Conservation (phyloP, 768 basidiomycete species). For the Sarcodon aspratus region DNA sequence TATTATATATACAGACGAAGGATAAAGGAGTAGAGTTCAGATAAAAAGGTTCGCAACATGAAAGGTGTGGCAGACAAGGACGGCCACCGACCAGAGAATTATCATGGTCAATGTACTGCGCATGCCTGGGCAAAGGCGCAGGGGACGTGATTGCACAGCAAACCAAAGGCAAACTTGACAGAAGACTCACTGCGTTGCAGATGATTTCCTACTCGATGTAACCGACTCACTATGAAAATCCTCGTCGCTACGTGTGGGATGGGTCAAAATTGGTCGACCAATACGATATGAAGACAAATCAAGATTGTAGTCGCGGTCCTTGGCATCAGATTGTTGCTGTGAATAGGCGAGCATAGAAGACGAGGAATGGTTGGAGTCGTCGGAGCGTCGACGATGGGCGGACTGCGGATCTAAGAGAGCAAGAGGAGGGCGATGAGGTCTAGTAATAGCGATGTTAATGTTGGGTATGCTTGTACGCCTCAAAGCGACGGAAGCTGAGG, state of each 20-base stretch:
- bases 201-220: background rate
- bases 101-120: too few relatives aligned
- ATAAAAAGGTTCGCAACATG: background rate
- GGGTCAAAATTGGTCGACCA: conserved; percentile 13
- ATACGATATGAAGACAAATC: conserved; percentile 10
- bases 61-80: background rate
- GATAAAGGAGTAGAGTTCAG: conserved; percentile 4
- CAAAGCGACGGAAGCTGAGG: conserved; percentile 3
- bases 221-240: conserved; percentile 1
- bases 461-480: conserved; percentile 7
- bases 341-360: conserved; percentile 9
- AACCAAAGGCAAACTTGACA: background rate
- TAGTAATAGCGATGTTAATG: conserved; percentile 2
- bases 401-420: conserved; percentile 16
- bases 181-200: background rate
- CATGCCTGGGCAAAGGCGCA: too few relatives aligned
- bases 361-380: conserved; percentile 16
- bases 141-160: too few relatives aligned
- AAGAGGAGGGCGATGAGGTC: conserved; percentile 13
- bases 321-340: conserved; percentile 9
- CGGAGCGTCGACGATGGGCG: conserved; percentile 8
- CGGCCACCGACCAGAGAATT: background rate
- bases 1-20: background rate
- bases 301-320: conserved; percentile 10
- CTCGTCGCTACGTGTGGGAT: conserved; percentile 9